Conservation (phyloP, 1,284 basidiomycete genomes). For the Marasmius tenuissimus region DNA sequence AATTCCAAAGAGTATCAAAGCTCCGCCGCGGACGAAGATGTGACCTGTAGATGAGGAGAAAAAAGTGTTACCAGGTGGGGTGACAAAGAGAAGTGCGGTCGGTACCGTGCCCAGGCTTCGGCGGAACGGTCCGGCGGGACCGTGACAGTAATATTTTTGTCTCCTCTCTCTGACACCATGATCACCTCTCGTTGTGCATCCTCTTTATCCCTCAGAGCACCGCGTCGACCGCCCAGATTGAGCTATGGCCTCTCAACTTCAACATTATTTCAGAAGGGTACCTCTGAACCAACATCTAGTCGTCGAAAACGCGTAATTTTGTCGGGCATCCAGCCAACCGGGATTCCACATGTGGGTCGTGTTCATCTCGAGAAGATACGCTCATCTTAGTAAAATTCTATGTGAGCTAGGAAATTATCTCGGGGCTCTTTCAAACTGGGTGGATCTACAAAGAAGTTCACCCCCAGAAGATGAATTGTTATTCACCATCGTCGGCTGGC, state of each 20-base stretch:
- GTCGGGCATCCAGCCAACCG: conserved; percentile 52
- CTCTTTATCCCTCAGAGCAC: no score
- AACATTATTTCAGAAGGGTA: background rate
- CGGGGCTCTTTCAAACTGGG: conserved; percentile 90
- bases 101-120: no score
- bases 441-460: conserved; percentile 70
- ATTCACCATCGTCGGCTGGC: conserved; percentile 91
- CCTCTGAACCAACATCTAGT: background rate
- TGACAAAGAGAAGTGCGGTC: no score
- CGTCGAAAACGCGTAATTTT: conserved; percentile 29
- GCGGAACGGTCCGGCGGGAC: no score
- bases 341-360: conserved; percentile 30
- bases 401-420: conserved; percentile 89
- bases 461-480: conserved; percentile 62
- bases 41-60: no score
- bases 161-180: no score
- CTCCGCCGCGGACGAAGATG: background rate
- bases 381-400: background rate
- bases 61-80: no score
- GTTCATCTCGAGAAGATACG: background rate
- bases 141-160: no score
- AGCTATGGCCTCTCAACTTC: no score
- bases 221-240: no score
- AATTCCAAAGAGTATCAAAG: background rate
- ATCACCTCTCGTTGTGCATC: no score